phyloP scores from a whole-genome alignment of 208 protist genomes.

The Crithidia sp. region DNA sequence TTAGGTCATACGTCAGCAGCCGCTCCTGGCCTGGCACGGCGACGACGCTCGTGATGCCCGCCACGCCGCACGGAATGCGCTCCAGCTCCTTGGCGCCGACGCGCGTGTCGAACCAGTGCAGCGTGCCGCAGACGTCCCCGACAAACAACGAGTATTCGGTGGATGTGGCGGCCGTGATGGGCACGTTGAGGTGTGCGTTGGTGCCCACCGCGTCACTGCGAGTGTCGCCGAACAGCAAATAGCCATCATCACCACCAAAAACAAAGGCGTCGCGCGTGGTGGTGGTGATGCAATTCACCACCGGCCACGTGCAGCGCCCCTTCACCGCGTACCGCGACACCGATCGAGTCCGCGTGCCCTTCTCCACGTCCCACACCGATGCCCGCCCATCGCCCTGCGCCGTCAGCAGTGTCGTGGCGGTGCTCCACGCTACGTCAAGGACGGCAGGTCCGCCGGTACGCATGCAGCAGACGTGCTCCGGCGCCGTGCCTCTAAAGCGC shows the following conservation, averaged over 20 bases:
- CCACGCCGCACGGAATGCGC: conserved; percentile 37
- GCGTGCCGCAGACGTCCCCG: conserved; percentile 65
- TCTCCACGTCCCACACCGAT: conserved; percentile 74
- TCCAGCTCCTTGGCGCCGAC: conserved; percentile 37
- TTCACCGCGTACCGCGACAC: conserved; percentile 42
- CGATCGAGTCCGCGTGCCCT: conserved; percentile 31
- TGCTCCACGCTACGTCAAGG: conserved; percentile 59
- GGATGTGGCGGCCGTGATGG: conserved; percentile 55
- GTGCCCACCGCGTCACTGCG: conserved; percentile 12
- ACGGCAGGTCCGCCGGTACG: conserved; percentile 62
- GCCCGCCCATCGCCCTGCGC: conserved; percentile 76
- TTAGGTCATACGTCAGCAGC: conserved; percentile 62
- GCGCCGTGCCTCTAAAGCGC: conserved; percentile 23
- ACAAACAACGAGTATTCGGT: conserved; percentile 62
- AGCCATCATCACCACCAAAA: conserved; percentile 85
- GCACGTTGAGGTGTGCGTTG: conserved; percentile 45
- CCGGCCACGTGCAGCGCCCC: conserved; percentile 66
- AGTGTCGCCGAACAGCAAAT: conserved; percentile 54
- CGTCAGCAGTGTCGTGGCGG: conserved; percentile 39
- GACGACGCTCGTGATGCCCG: conserved; percentile 45
- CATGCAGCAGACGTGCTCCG: conserved; percentile 67
- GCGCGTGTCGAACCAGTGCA: conserved; percentile 74
- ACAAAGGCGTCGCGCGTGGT: conserved; percentile 24
- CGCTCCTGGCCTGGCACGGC: conserved; percentile 17
- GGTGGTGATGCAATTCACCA: conserved; percentile 68